phyloP scores from a whole-genome alignment of 1,284 basidiomycete genomes.

The Austroboletus novae-zelandiae region DNA sequence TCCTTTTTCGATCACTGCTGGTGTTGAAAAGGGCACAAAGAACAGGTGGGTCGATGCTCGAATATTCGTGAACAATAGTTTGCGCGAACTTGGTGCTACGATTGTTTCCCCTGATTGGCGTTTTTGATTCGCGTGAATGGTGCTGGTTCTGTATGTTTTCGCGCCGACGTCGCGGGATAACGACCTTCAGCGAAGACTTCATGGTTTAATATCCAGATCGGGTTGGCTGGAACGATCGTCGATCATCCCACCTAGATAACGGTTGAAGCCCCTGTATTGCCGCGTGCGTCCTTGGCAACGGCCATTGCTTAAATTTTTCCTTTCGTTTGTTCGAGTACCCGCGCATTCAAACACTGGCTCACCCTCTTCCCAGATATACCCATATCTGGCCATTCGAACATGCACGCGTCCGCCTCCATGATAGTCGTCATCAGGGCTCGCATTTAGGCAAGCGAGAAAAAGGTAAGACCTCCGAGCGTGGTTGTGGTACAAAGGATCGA shows the following conservation, averaged over 20 bases:
- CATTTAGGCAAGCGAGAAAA: constrained; percentile 26
- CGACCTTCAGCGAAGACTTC: not conserved
- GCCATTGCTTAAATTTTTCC: not conserved
- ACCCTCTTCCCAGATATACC: constrained; percentile 55
- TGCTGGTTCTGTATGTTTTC: not conserved
- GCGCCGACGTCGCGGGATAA: not conserved
- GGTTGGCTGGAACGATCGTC: not conserved
- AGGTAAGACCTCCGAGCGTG: constrained; percentile 16
- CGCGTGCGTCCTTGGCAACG: not conserved
- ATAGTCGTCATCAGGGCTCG: constrained; percentile 31
- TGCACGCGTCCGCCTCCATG: constrained; percentile 75
- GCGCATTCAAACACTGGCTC: constrained; percentile 5
- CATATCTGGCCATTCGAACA: constrained; percentile 98
- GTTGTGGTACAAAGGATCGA: constrained; percentile 13
- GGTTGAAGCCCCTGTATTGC: constrained; percentile 1
- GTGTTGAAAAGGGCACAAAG: constrained; percentile 92
- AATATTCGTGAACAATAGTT: constrained; percentile 19
- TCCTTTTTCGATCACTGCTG: constrained; percentile 94
- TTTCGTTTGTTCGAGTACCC: not conserved
- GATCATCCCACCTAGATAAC: constrained; percentile 7
- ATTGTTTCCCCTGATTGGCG: not conserved
- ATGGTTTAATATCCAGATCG: not conserved
- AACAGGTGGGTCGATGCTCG: constrained; percentile 68
- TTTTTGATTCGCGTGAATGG: not conserved
- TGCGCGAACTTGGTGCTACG: not conserved